Base-by-base conservation (phyloP, 768 basidiomycete genomes). In the Clavulina sp. region DNA sequence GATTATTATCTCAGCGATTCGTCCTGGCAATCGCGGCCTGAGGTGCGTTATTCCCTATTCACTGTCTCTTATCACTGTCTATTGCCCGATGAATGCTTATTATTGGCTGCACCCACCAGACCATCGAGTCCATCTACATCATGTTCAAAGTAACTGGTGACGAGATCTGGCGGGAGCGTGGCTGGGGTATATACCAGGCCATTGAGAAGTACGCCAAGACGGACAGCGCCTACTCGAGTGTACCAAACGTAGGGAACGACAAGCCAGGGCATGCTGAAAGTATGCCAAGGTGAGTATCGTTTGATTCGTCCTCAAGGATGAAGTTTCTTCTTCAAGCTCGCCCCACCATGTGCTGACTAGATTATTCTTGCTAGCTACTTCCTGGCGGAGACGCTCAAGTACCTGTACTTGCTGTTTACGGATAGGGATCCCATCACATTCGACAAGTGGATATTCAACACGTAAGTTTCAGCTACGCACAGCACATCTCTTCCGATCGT, bases 61-160 rank as follows among this genome's bases (percentile, higher is more conserved):
- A 21, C 46, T n/a, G n/a, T n/a, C n/a, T n/a, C n/a, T 13, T 21
- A 4, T 21, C 30, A n/a, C 16, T 23, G 29, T 18, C 2, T 5
- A n/a, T 44, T 36, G 32, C n/a, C 28, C 48, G 18, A 47, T 28
- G 7, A 9, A 24, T 26, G n/a, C 44, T 28, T 5, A 13, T 32
- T 41, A 52, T 19, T 18, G 21, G 30, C 23, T 54, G 7, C 4
- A 34, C 24, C 23, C 48, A 34, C 26, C 57, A 86, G 82, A 76
- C 84, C 4, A 58, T 86, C 3, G 84, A 86, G 61, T 80, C 78
- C 6, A 62, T 86, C 51, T 84, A 78, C 60, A 58, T 84, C 18
- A 61, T 86, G 52, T 86, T 79, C 77, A 73, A 74, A 41, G 70
- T 73, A 5, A 86, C 84, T 2, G 75, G 79, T 0, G 73, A 86